These are phyloP conservation scores for Leccinum subrobustum DNA, from an alignment of 1,284 basidiomycete genomes.

Conservation along the genomic window DNA sequence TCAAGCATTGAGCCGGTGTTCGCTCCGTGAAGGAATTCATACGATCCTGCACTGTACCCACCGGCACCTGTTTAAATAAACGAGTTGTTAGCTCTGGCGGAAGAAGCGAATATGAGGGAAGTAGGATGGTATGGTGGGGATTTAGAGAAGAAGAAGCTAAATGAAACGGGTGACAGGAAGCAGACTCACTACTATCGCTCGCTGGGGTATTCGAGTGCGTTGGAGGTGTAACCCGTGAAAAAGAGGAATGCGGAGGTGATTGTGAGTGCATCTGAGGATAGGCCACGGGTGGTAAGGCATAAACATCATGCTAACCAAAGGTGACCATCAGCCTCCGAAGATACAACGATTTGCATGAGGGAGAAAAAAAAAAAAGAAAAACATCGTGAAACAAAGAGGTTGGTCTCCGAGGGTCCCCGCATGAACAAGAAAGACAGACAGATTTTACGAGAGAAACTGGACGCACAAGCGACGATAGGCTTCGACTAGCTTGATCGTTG, in stretches of 20 bases:
- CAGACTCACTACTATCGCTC: conserved; percentile 30
- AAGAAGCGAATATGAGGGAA: not conserved
- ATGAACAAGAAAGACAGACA: not conserved
- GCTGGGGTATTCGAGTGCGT: conserved; percentile 26
- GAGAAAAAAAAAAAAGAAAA: not conserved
- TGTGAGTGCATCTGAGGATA: conserved; percentile 9
- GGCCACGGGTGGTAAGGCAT: not conserved
- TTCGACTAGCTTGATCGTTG: conserved; percentile 15
- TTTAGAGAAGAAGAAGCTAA: not conserved
- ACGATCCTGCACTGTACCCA: conserved; percentile 22
- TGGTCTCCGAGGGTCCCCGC: not conserved
- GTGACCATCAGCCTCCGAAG: conserved; percentile 3
- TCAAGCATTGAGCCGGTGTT: conserved; percentile 22
- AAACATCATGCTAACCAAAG: conserved; percentile 19
- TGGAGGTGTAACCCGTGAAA: conserved; percentile 25
- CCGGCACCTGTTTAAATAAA: conserved; percentile 15
- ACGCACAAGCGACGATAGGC: conserved; percentile 29
- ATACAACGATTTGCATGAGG: not conserved
- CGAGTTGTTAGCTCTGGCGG: conserved; percentile 15
- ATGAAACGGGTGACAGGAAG: not conserved
- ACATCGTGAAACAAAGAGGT: not conserved
- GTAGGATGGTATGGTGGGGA: not conserved
- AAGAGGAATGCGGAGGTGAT: conserved; percentile 22
- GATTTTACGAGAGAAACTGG: not conserved
- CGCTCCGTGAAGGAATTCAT: conserved; percentile 17